Conservation (phyloP, 2,329 filamentous ascomycete genomes). For the Neofusicoccum ribis region DNA sequence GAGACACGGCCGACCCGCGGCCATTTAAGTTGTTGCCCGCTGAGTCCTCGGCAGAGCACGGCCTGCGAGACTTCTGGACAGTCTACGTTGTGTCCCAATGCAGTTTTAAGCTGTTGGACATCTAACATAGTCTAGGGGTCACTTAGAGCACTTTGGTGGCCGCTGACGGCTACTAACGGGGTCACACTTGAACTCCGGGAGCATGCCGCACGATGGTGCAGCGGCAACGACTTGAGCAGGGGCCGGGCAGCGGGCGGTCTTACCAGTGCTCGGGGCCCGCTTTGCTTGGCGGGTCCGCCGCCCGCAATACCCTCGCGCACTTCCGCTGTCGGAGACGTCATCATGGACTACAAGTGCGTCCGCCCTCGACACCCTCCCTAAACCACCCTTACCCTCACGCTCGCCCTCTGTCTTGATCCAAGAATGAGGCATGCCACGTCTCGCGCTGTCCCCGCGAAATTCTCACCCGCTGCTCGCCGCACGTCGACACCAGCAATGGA, state of each 20-base stretch:
- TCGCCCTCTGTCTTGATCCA: not conserved
- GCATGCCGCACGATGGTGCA: not conserved
- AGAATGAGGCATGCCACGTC: conserved; percentile 19
- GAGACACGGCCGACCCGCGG: not conserved
- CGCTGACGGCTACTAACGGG: not conserved
- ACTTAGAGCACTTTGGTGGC: not conserved
- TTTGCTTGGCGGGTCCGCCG: conserved; percentile 4
- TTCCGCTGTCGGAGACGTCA: conserved; percentile 21
- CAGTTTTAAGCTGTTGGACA: not conserved
- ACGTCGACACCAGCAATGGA: not conserved
- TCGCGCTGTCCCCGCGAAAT: not conserved
- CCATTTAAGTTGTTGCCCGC: not conserved
- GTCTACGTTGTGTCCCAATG: too few species aligned
- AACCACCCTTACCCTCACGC: not conserved
- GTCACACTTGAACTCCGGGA: not conserved
- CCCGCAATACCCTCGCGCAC: conserved; percentile 10
- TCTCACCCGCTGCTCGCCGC: not conserved
- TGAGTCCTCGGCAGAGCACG: not conserved
- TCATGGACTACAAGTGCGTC: conserved; percentile 4
- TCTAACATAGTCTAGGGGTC: not conserved
- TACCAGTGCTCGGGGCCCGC: conserved; percentile 3
- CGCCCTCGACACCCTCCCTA: not conserved
- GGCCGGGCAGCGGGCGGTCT: not conserved
- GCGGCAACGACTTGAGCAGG: not conserved
- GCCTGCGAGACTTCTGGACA: not conserved